A percentile compares a stretch with the other conserved stretches of the same genome.
Conservation (phyloP, 2,329 filamentous ascomycete species). For the Leptosphaerulina australis region DNA sequence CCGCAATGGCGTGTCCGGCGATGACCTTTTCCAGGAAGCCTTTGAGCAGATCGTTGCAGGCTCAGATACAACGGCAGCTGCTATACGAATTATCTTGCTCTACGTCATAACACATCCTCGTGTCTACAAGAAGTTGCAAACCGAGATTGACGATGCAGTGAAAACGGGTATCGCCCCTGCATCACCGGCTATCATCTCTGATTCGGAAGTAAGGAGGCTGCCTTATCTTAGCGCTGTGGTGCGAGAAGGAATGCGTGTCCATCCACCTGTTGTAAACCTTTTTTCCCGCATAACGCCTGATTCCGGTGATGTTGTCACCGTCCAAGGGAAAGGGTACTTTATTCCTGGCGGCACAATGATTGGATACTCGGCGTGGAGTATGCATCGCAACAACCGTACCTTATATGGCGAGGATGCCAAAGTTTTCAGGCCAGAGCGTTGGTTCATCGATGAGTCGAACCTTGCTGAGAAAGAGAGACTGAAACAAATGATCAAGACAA, state of each 20-base stretch:
- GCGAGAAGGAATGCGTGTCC: conserved; percentile 55
- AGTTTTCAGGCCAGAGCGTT: conserved; percentile 58
- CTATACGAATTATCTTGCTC: conserved; percentile 60
- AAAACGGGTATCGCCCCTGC: conserved; percentile 45
- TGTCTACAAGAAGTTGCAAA: conserved; percentile 54
- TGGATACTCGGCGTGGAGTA: conserved; percentile 42
- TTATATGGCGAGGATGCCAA: conserved; percentile 51
- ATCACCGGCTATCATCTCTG: conserved; percentile 53
- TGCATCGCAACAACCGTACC: conserved; percentile 40
- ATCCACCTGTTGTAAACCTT: conserved; percentile 49
- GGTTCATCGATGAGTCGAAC: conserved; percentile 46
- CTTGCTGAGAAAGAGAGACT: conserved; percentile 33
- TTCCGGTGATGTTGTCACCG: conserved; percentile 41
- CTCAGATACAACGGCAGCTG: conserved; percentile 64
- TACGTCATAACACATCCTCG: conserved; percentile 59
- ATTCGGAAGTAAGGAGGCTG: conserved; percentile 51
- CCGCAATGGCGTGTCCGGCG: conserved; percentile 51
- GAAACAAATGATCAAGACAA: conserved; percentile 39
- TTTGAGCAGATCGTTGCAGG: conserved; percentile 59
- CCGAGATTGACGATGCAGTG: conserved; percentile 54
- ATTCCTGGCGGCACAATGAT: conserved; percentile 46
- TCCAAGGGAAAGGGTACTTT: conserved; percentile 35
- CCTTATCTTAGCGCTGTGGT: conserved; percentile 56
- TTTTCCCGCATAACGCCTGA: conserved; percentile 41
- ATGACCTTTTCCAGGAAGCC: conserved; percentile 52